A percentile compares a stretch with the other conserved stretches of the same genome.
Conservation (phyloP, 306 rosid genomes). For the Cucurbita ficifolia region DNA sequence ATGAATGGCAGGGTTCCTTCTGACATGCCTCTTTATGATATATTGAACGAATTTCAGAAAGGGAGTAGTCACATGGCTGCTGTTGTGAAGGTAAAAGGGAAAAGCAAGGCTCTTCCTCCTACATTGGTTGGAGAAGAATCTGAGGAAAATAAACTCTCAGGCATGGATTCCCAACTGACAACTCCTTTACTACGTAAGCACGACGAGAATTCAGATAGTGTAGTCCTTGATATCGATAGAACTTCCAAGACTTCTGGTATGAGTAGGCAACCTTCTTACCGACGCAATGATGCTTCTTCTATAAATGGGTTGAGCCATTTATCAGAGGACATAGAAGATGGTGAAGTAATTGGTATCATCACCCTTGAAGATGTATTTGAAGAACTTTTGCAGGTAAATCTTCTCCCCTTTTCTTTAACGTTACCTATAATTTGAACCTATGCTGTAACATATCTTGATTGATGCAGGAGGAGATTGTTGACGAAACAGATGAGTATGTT, state of each 20-base stretch:
- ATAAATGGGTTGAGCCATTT: constrained; percentile 20
- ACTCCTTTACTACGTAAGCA: constrained; percentile 54
- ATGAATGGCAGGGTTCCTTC: constrained; percentile 62
- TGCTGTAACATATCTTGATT: background rate
- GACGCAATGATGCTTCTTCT: constrained; percentile 19
- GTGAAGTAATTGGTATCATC: constrained; percentile 90
- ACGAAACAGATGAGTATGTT: constrained; percentile 90
- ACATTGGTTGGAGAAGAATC: constrained; percentile 30
- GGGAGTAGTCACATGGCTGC: constrained; percentile 99
- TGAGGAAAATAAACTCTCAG: constrained; percentile 20
- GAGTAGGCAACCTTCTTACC: constrained; percentile 20
- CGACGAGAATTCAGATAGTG: constrained; percentile 24
- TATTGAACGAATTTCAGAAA: constrained; percentile 91
- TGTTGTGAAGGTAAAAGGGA: constrained; percentile 62
- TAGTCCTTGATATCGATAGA: constrained; percentile 56
- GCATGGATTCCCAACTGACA: constrained; percentile 35
- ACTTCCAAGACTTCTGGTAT: constrained; percentile 24
- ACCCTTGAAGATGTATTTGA: constrained; percentile 96
- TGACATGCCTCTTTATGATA: constrained; percentile 95
- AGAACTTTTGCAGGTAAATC: constrained; percentile 82
- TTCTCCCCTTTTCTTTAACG: background rate
- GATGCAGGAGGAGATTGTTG: constrained; percentile 91
- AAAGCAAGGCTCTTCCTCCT: constrained; percentile 28
- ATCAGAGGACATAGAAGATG: constrained; percentile 66
- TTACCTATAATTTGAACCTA: background rate